Evolutionary conservation across 257 asterid species (phyloP), one percentile per base, ranked within the genome.

Genomic region (Nicotiana attenuata): DNA sequence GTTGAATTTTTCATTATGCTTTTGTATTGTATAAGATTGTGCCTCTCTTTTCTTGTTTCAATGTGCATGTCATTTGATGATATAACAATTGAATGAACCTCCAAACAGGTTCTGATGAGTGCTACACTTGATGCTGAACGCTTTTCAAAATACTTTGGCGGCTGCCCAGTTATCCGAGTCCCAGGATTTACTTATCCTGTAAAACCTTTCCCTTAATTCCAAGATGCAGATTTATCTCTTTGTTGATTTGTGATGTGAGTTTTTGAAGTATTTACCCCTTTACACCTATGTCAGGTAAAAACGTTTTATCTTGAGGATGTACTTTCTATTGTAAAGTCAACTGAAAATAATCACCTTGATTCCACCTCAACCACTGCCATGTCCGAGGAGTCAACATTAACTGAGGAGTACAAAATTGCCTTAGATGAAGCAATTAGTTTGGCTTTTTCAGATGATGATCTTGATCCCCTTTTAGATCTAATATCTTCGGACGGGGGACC

Each of bases 161-260:
- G 94, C 81, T 96, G 97, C 84, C 99, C 98, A 73, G 78, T 94
- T 83, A 89, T 96, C 86, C 90, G 87, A 77, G 98, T 96, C 77
- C 99, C 99, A 0, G 98, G 99, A 56, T 94, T 96, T 83, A 94
- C 98, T 76, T 87, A 93, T 87, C 98, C 98, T 19, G 98, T 96
- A 83, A 88, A 92, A 82, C 76, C 63, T 63, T 65, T 86, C 63
- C 16, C 65, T 69, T 41, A 29, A n/a, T 55, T 61, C 77, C 53
- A 50, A 6, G 65, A 22, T 64, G 56, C 81, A 20, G 53, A 68
- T 47, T 26, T 73, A 60, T 80, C 77, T 81, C 75, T 64, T 80
- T 84, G 69, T 52, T 47, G 60, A 75, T 71, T 83, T 35, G 56
- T 80, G 65, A 57, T 78, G 75, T 75, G 82, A 81, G 76, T 20